Percentiles rank a stretch among this genome's conserved stretches.
phyloP scores from a whole-genome alignment of 805 yeast genomes.

The Candida palmyrensis region DNA sequence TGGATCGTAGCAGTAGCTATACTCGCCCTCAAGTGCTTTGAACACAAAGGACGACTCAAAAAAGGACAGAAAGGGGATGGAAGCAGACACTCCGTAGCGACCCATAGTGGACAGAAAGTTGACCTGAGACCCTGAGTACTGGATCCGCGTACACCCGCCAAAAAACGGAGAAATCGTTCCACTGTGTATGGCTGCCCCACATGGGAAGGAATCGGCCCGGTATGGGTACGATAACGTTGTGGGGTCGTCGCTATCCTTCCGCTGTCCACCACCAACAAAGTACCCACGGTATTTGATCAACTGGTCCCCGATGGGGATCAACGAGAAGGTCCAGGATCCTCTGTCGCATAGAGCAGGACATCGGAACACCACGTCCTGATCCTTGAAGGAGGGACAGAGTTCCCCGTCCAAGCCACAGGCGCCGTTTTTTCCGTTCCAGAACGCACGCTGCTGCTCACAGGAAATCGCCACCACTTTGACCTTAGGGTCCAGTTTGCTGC shows the following conservation, averaged over 20 bases:
- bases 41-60: conserved; percentile 74
- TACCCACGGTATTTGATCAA: conserved; percentile 66
- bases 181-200: conserved; percentile 87
- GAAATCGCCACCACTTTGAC: conserved; percentile 39
- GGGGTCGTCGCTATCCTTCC: conserved; percentile 7
- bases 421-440: conserved; percentile 76
- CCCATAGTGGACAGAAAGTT: conserved; percentile 48
- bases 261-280: conserved; percentile 71
- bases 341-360: conserved; percentile 89
- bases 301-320: conserved; percentile 67
- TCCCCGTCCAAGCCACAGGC: conserved; percentile 70
- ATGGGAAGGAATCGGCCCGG: conserved; percentile 83
- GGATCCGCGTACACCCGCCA: conserved; percentile 75
- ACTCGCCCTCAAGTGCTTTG: conserved; percentile 26
- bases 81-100: conserved; percentile 45
- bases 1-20: conserved; percentile 64
- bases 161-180: conserved; percentile 66
- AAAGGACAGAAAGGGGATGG: conserved; percentile 59
- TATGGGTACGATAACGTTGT: conserved; percentile 51
- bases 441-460: conserved; percentile 39
- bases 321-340: conserved; percentile 70
- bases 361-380: conserved; percentile 46
- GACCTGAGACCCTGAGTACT: conserved; percentile 49
- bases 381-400: conserved; percentile 46
- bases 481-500: conserved; percentile 12